Percentiles rank a stretch among this genome's conserved stretches.
Conservation (phyloP, 2,329 filamentous ascomycete genomes). For the Onygenales sp. region DNA sequence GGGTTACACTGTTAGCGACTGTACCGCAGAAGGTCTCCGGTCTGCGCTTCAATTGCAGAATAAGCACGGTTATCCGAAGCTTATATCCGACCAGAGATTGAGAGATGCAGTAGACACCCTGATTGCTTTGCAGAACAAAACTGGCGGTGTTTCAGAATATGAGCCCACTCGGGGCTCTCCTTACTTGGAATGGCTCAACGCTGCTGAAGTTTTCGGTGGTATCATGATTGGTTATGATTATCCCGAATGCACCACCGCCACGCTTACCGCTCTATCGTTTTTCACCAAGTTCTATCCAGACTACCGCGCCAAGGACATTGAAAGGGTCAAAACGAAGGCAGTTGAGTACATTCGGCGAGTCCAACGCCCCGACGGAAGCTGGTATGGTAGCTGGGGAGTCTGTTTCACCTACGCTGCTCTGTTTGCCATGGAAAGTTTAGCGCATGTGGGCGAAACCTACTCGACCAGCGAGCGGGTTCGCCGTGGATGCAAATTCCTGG, state of each 20-base stretch:
- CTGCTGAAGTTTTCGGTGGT: conserved; percentile 87
- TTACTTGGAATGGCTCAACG: conserved; percentile 77
- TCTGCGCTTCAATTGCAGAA: conserved; percentile 76
- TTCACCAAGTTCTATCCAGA: conserved; percentile 74
- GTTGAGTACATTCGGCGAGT: conserved; percentile 73
- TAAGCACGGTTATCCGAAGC: conserved; percentile 60
- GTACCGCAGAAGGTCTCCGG: conserved; percentile 84
- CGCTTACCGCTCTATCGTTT: conserved; percentile 74
- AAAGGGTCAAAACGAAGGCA: conserved; percentile 60
- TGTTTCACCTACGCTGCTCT: conserved; percentile 96
- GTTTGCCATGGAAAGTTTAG: conserved; percentile 86
- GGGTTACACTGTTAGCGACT: conserved; percentile 93
- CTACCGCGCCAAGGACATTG: conserved; percentile 69
- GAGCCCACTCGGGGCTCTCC: conserved; percentile 72
- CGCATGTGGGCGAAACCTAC: conserved; percentile 73
- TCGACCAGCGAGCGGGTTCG: conserved; percentile 60
- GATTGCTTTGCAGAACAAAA: conserved; percentile 79
- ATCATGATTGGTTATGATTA: conserved; percentile 99
- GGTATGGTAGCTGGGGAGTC: conserved; percentile 97
- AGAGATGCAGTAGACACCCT: conserved; percentile 86
- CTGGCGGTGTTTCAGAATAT: conserved; percentile 83
- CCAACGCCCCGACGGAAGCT: conserved; percentile 75
- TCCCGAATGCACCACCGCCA: conserved; percentile 92
- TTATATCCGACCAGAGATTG: conserved; percentile 68
- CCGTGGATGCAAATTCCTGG: conserved; percentile 73